Evolutionary conservation across 169 alveolate genomes (phyloP).

Genomic region (Plasmodium vinckei): DNA sequence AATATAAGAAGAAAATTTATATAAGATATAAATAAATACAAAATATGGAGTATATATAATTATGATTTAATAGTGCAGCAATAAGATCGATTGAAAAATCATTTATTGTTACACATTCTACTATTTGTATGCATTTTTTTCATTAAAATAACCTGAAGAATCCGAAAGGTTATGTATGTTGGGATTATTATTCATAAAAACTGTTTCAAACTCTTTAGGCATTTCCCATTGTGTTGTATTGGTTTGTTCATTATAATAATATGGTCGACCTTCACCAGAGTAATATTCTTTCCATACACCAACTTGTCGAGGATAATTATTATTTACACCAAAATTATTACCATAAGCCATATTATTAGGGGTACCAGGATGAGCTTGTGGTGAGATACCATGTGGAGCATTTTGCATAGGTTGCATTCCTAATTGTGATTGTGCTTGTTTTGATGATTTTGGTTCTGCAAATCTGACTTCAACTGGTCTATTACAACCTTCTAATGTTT

Average conservation of each 20-base stretch:
- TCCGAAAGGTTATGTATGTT: conserved; percentile 76
- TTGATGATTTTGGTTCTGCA: conserved; percentile 87
- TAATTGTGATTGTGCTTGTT: conserved; percentile 66
- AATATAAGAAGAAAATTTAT: not conserved
- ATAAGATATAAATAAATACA: not conserved
- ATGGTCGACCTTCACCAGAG: conserved; percentile 90
- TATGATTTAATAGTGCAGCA: no score
- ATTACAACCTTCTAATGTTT: conserved; percentile 86
- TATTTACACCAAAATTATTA: conserved; percentile 70
- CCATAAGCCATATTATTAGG: conserved; percentile 68
- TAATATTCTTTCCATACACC: conserved; percentile 91
- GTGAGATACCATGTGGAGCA: conserved; percentile 62
- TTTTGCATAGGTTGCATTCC: conserved; percentile 60
- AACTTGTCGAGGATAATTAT: conserved; percentile 86
- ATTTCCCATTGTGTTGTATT: conserved; percentile 93
- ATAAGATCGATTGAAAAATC: no score
- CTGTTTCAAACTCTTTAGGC: conserved; percentile 89
- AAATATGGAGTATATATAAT: not conserved
- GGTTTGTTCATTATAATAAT: conserved; percentile 89
- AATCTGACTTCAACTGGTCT: conserved; percentile 93
- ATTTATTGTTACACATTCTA: no score
- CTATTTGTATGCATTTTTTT: not conserved
- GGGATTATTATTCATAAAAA: conserved; percentile 37
- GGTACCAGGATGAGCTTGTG: conserved; percentile 38
- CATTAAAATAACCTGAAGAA: conserved; percentile 73